Evolutionary conservation across 2,329 filamentous ascomycete species (phyloP).

Genomic region (Rasamsonia emersonii): DNA sequence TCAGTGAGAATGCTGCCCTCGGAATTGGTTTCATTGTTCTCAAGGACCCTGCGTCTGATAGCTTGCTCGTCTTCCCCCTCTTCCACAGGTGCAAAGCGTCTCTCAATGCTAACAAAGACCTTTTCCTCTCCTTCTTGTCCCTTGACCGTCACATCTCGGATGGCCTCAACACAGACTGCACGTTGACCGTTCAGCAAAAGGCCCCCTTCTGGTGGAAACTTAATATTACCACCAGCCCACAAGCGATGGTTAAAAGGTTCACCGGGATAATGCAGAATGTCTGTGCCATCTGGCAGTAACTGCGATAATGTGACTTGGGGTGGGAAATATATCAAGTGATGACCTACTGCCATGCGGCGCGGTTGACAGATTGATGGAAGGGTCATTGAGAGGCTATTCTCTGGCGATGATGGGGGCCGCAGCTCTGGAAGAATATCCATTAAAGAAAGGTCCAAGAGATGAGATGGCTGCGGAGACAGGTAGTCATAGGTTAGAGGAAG

Average conservation of each 20-base stretch:
- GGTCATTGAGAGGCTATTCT: constrained; percentile 16
- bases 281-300: constrained; percentile 76
- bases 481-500: constrained; percentile 47
- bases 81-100: constrained; percentile 37
- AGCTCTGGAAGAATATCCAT: constrained; percentile 43
- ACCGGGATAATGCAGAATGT: constrained; percentile 68
- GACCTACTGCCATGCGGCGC: constrained; percentile 40
- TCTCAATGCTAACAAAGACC: constrained; percentile 53
- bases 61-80: constrained; percentile 26
- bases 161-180: constrained; percentile 39
- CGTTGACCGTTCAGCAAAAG: constrained; percentile 26
- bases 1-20: constrained; percentile 46
- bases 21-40: constrained; percentile 32
- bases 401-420: constrained; percentile 14
- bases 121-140: constrained; percentile 46
- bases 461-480: constrained; percentile 53
- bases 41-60: constrained; percentile 36
- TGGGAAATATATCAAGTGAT: constrained; percentile 86
- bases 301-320: constrained; percentile 52
- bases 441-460: constrained; percentile 58
- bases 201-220: constrained; percentile 35
- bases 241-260: constrained; percentile 64
- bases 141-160: constrained; percentile 41
- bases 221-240: constrained; percentile 76
- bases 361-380: constrained; percentile 26